Conservation (phyloP, 2,329 filamentous ascomycete genomes). For the Exophiala spinifera region DNA sequence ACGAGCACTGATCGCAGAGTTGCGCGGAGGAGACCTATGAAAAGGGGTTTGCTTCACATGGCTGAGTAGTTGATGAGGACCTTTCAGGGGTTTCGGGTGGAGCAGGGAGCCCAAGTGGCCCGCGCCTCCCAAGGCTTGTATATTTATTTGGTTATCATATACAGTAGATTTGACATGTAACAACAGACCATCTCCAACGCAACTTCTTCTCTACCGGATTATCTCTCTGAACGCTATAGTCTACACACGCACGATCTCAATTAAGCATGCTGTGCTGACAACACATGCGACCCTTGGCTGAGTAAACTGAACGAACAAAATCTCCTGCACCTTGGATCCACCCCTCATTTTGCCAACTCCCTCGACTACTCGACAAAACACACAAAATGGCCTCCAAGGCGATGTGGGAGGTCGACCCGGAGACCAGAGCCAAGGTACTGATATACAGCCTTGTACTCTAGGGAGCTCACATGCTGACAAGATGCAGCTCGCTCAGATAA, state of each 20-base stretch:
- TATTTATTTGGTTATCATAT: too few relatives aligned
- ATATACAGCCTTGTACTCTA: not conserved
- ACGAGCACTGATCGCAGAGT: constrained; percentile 51
- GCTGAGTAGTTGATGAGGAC: not conserved
- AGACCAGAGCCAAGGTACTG: constrained; percentile 94
- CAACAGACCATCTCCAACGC: constrained; percentile 2
- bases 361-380: not conserved
- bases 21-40: constrained; percentile 34
- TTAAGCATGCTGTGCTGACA: too few relatives aligned
- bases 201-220: not conserved
- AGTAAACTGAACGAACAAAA: not conserved
- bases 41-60: not conserved
- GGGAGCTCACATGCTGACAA: not conserved
- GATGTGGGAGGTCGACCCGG: constrained; percentile 99
- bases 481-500: constrained; percentile 76
- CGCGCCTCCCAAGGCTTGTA: not conserved
- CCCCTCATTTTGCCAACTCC: not conserved
- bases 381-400: constrained; percentile 29
- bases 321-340: constrained; percentile 6
- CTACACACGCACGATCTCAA: too few relatives aligned
- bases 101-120: not conserved
- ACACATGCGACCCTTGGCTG: too few relatives aligned
- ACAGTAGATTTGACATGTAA: not conserved
- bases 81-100: not conserved
- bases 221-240: too few relatives aligned